Percentiles rank a stretch among this genome's conserved stretches.
phyloP scores from a whole-genome alignment of 495 filamentous ascomycete species.

The Stereocaulon alpinum region DNA sequence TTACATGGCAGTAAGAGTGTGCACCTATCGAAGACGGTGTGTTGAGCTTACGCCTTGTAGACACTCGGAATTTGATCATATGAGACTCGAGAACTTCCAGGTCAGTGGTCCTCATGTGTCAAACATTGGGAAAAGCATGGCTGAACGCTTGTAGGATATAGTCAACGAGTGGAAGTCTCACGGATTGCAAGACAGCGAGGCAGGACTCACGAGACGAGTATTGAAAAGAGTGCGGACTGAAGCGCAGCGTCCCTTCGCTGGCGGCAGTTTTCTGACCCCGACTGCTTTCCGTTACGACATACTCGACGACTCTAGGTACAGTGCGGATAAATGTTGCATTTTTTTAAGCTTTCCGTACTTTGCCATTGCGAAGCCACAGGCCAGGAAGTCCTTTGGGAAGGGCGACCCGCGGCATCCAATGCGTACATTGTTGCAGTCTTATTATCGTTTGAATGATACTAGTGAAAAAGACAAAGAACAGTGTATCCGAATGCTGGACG shows the following conservation, averaged over 20 bases:
- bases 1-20: not conserved
- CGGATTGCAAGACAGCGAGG: constrained; percentile 2
- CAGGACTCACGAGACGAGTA: constrained; percentile 10
- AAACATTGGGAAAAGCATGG: too few species aligned
- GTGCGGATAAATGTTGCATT: constrained; percentile 9
- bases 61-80: not conserved
- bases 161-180: not conserved
- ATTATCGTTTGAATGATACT: constrained; percentile 15
- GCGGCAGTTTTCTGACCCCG: constrained; percentile 13
- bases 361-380: not conserved
- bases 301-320: constrained; percentile 13
- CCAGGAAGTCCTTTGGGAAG: not conserved
- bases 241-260: constrained; percentile 8
- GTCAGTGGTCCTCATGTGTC: not conserved
- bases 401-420: constrained; percentile 10
- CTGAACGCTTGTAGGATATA: not conserved
- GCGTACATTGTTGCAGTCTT: constrained; percentile 14
- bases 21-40: too few species aligned
- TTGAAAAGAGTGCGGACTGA: not conserved
- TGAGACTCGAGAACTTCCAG: not conserved
- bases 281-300: constrained; percentile 10
- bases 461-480: constrained; percentile 8
- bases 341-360: constrained; percentile 17
- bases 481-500: constrained; percentile 2
- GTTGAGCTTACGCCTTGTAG: not conserved